Percentiles rank a stretch among this genome's conserved stretches.
phyloP scores from a whole-genome alignment of 148 eudicot genomes.

The Talinum fruticosum region DNA sequence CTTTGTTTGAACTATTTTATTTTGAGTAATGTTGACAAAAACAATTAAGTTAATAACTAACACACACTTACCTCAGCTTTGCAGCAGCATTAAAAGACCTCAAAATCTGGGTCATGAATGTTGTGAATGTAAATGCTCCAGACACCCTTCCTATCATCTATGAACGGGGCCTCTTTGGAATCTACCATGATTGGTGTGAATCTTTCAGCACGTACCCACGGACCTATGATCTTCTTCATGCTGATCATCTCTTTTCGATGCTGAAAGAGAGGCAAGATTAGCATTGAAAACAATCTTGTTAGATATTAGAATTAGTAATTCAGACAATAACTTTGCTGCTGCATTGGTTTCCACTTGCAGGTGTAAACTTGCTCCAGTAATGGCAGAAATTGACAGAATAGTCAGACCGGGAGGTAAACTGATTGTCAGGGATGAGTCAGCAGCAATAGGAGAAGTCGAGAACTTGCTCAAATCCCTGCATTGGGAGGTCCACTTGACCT shows the following conservation, averaged over 20 bases:
- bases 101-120: conserved; percentile 77
- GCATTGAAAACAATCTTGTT: background rate
- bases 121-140: conserved; percentile 69
- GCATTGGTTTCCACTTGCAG: conserved; percentile 28
- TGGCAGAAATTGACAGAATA: conserved; percentile 75
- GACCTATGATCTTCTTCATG: conserved; percentile 81
- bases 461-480: conserved; percentile 63
- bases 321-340: background rate
- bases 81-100: conserved; percentile 79
- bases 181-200: conserved; percentile 94
- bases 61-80: conserved; percentile 40
- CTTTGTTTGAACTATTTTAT: background rate
- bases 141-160: conserved; percentile 85
- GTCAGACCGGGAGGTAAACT: conserved; percentile 75
- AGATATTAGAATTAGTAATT: background rate
- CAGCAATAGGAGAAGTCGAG: conserved; percentile 53
- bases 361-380: conserved; percentile 58
- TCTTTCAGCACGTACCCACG: conserved; percentile 89
- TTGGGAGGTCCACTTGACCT: conserved; percentile 69
- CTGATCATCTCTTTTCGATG: conserved; percentile 78
- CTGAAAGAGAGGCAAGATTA: conserved; percentile 57
- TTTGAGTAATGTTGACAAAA: background rate
- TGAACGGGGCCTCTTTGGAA: conserved; percentile 85
- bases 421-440: conserved; percentile 65
- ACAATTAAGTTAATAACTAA: background rate